A percentile compares a stretch with the other conserved stretches of the same genome.
These are phyloP conservation scores for Lipomyces oligophaga DNA, from an alignment of 805 yeast species.

Conservation along the genomic window DNA sequence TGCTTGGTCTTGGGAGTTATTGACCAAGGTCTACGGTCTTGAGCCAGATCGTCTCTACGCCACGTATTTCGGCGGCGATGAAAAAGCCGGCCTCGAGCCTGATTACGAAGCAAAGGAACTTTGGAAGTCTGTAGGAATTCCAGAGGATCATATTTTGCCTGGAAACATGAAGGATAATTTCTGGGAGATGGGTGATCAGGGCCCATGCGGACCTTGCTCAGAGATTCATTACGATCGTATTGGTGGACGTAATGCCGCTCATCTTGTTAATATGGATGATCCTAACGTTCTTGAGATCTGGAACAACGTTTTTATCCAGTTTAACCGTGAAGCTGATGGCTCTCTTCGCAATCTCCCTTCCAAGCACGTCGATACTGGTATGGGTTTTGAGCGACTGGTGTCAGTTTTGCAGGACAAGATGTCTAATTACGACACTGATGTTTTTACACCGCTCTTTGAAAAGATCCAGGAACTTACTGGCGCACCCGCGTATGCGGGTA, in stretches of 20 bases:
- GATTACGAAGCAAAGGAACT: constrained; percentile 87
- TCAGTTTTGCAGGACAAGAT: constrained; percentile 85
- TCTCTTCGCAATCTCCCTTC: constrained; percentile 81
- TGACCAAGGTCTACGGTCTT: constrained; percentile 80
- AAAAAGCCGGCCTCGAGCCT: constrained; percentile 73
- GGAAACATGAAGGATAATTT: constrained; percentile 90
- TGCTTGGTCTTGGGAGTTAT: constrained; percentile 81
- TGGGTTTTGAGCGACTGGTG: constrained; percentile 97
- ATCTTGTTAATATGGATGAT: constrained; percentile 90
- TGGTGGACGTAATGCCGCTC: constrained; percentile 94
- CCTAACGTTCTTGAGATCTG: constrained; percentile 97
- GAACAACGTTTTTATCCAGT: constrained; percentile 97
- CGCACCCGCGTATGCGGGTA: constrained; percentile 85
- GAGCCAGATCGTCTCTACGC: constrained; percentile 80
- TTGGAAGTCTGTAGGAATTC: constrained; percentile 86
- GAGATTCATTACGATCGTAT: constrained; percentile 97
- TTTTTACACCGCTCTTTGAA: constrained; percentile 81
- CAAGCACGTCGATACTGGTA: constrained; percentile 95
- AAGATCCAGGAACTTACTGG: constrained; percentile 91
- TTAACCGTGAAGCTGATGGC: constrained; percentile 87
- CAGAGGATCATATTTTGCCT: constrained; percentile 87
- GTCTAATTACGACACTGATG: constrained; percentile 97
- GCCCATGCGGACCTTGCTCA: constrained; percentile 99
- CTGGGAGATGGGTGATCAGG: constrained; percentile 99
- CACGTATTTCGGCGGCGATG: constrained; percentile 95